Conservation (phyloP, 192 early-diverging fungal genomes). For the Entophlyctis helioformis region DNA sequence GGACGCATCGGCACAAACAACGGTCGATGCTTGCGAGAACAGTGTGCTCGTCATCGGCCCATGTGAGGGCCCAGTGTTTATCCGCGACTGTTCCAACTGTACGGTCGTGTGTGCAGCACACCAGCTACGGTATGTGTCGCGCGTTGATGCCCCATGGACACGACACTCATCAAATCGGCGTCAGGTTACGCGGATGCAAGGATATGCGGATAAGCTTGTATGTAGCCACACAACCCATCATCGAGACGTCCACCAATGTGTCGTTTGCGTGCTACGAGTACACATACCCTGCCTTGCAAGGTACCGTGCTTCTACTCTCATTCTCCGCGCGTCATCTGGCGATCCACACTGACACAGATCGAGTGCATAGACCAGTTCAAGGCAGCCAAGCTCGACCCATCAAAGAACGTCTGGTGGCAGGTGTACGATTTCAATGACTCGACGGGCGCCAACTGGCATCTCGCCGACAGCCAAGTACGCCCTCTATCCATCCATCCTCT, state of each 20-base stretch:
- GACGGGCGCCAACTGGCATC: conserved; percentile 5
- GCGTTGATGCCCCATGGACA: neutral
- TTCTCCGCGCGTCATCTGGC: no score
- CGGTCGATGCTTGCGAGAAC: conserved; percentile 7
- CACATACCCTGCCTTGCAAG: conserved; percentile 7
- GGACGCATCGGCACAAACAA: conserved; percentile 9
- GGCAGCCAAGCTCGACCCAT: conserved; percentile 1
- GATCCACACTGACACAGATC: no score
- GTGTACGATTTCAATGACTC: conserved; percentile 21
- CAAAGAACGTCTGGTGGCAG: conserved; percentile 15
- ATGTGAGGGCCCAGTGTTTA: conserved; percentile 19
- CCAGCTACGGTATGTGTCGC: conserved; percentile 13
- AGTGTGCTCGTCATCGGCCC: conserved; percentile 21
- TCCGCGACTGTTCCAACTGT: conserved; percentile 16
- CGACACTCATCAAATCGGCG: neutral
- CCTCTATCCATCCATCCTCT: no score
- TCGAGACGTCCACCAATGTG: conserved; percentile 9
- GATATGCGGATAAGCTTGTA: conserved; percentile 10
- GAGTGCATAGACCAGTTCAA: conserved; percentile 16
- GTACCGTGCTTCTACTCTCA: neutral
- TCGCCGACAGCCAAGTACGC: no score
- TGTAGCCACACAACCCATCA: conserved; percentile 16
- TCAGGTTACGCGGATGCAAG: conserved; percentile 9
- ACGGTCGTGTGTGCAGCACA: conserved; percentile 12
- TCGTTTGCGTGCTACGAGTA: conserved; percentile 18